Evolutionary conservation across 2,329 filamentous ascomycete species (phyloP).

Genomic region (Chrysoporthe austroafricana): DNA sequence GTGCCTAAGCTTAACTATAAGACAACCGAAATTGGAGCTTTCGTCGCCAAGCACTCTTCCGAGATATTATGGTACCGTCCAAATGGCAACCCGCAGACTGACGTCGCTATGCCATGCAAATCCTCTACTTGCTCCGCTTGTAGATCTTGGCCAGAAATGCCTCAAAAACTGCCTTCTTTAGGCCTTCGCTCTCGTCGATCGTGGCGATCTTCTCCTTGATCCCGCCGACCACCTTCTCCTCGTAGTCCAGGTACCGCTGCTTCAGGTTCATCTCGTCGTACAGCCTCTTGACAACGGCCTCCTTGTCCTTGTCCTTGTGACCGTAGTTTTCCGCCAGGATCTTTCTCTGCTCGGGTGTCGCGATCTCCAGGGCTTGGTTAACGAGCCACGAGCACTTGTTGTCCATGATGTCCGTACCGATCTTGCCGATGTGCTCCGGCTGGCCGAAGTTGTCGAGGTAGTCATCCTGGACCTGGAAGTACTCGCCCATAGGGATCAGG

Average conservation of each 20-base stretch:
- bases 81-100: neutral
- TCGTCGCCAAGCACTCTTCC: conserved; percentile 2
- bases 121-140: conserved; percentile 85
- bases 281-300: conserved; percentile 85
- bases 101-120: neutral
- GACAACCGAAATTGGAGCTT: neutral
- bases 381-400: conserved; percentile 99
- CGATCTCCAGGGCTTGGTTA: conserved; percentile 86
- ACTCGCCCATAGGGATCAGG: conserved; percentile 95
- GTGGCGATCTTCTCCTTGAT: conserved; percentile 74
- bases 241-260: conserved; percentile 82
- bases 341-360: conserved; percentile 82
- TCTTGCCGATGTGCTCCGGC: conserved; percentile 93
- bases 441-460: conserved; percentile 98
- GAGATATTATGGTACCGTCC: conserved; percentile 22
- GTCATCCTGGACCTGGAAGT: conserved; percentile 99
- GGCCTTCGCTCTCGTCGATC: conserved; percentile 82
- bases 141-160: conserved; percentile 95
- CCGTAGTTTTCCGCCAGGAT: conserved; percentile 93
- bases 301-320: conserved; percentile 81
- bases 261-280: conserved; percentile 86
- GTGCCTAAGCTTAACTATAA: neutral
- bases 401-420: conserved; percentile 97
- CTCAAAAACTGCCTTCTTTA: conserved; percentile 91
- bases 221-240: conserved; percentile 83